phyloP scores from a whole-genome alignment of 1,284 basidiomycete genomes.

The Porodaedalea pini region DNA sequence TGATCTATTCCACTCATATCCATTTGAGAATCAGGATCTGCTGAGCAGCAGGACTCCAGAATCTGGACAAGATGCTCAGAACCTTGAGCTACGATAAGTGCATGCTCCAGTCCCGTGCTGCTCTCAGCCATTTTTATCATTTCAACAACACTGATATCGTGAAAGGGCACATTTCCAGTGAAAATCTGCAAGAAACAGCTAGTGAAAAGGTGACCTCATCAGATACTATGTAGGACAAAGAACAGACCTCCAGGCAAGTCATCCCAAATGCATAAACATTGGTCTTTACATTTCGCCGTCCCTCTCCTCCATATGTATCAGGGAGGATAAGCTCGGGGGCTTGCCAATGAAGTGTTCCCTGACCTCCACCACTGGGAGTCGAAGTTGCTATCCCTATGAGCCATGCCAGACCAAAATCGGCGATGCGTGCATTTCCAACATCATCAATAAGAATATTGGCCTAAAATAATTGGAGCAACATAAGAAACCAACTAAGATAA shows the following conservation, averaged over 20 bases:
- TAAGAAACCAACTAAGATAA: too few species aligned
- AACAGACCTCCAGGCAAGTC: neutral
- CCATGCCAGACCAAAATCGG: neutral
- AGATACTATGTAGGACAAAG: neutral
- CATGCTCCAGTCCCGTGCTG: too few species aligned
- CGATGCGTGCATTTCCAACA: neutral
- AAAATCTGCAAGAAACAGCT: too few species aligned
- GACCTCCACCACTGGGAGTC: neutral
- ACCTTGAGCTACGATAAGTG: too few species aligned
- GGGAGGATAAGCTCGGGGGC: conserved; percentile 1
- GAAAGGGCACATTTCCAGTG: too few species aligned
- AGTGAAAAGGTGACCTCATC: too few species aligned
- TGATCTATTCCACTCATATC: too few species aligned
- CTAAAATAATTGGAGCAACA: neutral
- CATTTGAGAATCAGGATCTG: too few species aligned
- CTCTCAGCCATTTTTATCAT: too few species aligned
- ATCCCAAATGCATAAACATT: neutral
- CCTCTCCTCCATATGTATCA: neutral
- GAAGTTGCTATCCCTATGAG: neutral
- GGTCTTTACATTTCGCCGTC: neutral
- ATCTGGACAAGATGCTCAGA: too few species aligned
- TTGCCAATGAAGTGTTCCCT: conserved; percentile 1
- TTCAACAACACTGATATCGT: too few species aligned
- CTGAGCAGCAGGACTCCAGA: too few species aligned
- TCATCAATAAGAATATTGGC: neutral